A percentile compares a stretch with the other conserved stretches of the same genome.
Conservation (phyloP, 768 basidiomycete species). For the Collybia sordida region DNA sequence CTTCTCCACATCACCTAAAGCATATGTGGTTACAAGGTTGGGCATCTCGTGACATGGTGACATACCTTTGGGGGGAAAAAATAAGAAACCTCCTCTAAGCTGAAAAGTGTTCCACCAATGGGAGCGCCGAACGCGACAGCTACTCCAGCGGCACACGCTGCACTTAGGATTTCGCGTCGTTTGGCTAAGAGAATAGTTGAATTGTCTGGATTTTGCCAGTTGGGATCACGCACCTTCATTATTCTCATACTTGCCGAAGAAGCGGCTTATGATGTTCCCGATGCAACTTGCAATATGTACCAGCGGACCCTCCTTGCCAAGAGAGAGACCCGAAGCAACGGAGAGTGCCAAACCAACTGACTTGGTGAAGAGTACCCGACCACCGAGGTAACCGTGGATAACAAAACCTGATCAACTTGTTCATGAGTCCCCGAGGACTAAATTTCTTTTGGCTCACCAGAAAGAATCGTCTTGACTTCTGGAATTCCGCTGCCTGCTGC, state of each 20-base stretch:
- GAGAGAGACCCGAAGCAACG: constrained; percentile 88
- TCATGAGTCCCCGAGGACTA: neutral
- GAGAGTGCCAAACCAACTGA: constrained; percentile 85
- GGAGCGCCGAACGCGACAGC: constrained; percentile 98
- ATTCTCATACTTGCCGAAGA: constrained; percentile 86
- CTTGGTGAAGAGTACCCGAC: constrained; percentile 86
- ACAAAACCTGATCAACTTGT: constrained; percentile 68
- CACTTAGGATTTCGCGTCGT: constrained; percentile 90
- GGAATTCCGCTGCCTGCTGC: constrained; percentile 96
- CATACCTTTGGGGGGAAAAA: constrained; percentile 92
- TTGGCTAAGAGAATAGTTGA: constrained; percentile 54
- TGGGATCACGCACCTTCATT: constrained; percentile 72
- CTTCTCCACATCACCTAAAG: constrained; percentile 91
- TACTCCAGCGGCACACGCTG: constrained; percentile 96
- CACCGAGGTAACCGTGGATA: constrained; percentile 95
- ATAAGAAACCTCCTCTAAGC: constrained; percentile 93
- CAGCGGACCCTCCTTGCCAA: constrained; percentile 73
- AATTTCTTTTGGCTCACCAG: constrained; percentile 46
- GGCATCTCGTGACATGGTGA: neutral
- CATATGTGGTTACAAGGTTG: neutral
- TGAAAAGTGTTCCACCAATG: constrained; percentile 90
- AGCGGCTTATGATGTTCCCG: constrained; percentile 89
- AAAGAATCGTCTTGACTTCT: constrained; percentile 93
- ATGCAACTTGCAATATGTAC: constrained; percentile 93
- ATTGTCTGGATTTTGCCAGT: neutral